Conservation (phyloP, 768 basidiomycete species). For the Tricholoma bakamatsutake region DNA sequence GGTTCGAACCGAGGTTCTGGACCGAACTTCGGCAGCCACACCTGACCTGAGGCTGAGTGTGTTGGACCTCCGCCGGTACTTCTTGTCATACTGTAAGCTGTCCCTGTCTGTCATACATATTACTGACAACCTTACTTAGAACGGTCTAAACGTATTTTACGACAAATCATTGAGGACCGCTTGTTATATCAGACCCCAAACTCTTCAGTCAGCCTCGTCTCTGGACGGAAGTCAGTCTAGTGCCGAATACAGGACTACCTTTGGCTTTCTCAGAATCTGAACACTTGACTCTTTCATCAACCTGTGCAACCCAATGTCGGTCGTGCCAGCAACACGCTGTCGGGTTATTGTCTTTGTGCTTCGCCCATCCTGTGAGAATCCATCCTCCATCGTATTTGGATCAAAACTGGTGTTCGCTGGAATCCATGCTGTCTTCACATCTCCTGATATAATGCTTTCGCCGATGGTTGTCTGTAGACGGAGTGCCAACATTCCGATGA, state of each 20-base stretch:
- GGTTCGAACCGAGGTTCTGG: too few relatives aligned
- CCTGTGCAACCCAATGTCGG: conserved; percentile 15
- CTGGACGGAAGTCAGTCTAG: neutral
- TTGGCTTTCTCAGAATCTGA: conserved; percentile 15
- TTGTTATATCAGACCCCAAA: too few relatives aligned
- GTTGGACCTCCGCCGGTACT: too few relatives aligned
- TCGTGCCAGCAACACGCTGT: conserved; percentile 14
- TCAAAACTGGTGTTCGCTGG: conserved; percentile 1
- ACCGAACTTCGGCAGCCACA: too few relatives aligned
- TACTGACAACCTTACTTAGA: too few relatives aligned
- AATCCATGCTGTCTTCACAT: conserved; percentile 1
- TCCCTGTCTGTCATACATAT: too few relatives aligned
- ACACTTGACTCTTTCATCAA: neutral
- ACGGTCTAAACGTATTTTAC: too few relatives aligned
- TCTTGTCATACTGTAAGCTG: too few relatives aligned
- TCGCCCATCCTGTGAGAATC: conserved; percentile 7
- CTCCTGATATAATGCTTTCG: conserved; percentile 11
- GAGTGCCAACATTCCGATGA: conserved; percentile 7
- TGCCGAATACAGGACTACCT: conserved; percentile 14
- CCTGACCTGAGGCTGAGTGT: too few relatives aligned
- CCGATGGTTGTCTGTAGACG: conserved; percentile 11
- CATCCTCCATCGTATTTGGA: conserved; percentile 11
- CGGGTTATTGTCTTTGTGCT: neutral
- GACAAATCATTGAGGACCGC: too few relatives aligned
- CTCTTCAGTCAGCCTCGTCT: too few relatives aligned